Evolutionary conservation across 2,329 filamentous ascomycete species (phyloP), one percentile per base, ranked within the genome.

Genomic region (Endocalyx cinctus): DNA sequence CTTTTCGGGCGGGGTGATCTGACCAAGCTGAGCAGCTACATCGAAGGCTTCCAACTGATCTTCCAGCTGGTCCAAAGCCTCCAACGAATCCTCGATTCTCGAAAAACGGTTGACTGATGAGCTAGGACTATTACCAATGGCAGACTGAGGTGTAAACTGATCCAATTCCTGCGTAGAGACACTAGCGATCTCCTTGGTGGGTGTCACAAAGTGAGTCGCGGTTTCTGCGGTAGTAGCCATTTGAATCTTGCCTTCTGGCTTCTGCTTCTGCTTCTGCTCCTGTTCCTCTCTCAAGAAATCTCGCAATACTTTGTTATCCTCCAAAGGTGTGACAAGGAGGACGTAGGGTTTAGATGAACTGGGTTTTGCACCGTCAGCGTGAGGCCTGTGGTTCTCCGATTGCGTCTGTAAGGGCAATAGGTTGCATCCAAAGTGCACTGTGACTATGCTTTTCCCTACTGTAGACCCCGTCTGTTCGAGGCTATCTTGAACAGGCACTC

Each of bases 1-100:
- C 17, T 39, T 33, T 17, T 42, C 40, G 5, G 44, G 27, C 10
- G 50, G 37, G 5, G 46, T 27, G 10, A 51, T 40, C 29, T 45
- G 31, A 22, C 43, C 39, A 14, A 54, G 45, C 31, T 43, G 43
- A 18, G 55, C 49, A 25, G 50, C 51, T 22, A 50, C 37, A 31
- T 62, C 50, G 20, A 78, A 60, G 2, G 67, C 72, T 43, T 82
- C 77, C 8, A 81, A 62, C 31, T 79, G 66, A 19, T 82, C 77
- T 43, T 82, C 76, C 12, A 82, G 62, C 39, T 66, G 63, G 48
- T 82, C 78, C 14, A 82, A 61, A 41, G 75, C 76, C 50, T 79
- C 77, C 7, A 82, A 59, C 2, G 77, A 80, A 50, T 81, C 77
- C 49, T 82, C 78, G 31, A 82, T 81, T 13, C 74, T 70, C 17